Evolutionary conservation across 768 basidiomycete genomes (phyloP).

Genomic region (Boletus bicolor): DNA sequence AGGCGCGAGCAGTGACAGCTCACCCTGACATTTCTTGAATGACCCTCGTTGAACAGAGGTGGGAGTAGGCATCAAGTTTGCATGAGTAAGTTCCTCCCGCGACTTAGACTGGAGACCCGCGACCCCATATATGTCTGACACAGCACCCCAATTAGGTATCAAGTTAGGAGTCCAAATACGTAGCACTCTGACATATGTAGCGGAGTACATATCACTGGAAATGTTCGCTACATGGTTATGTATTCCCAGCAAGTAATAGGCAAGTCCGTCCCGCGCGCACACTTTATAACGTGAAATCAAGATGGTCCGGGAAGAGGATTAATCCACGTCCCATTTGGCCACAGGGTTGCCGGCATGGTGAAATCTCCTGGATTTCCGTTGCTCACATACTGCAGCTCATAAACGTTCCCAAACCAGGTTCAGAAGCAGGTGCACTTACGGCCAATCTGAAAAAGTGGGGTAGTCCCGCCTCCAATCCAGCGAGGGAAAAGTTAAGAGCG

Average conservation of each 20-base stretch:
- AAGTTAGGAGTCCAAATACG: slow-evolving; percentile 6
- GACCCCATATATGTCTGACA: slow-evolving; percentile 16
- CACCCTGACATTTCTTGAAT: slow-evolving; percentile 23
- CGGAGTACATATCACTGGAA: background rate
- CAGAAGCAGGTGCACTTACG: slow-evolving; percentile 39
- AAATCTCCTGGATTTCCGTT: slow-evolving; percentile 62
- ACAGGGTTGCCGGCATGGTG: slow-evolving; percentile 72
- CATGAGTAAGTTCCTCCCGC: slow-evolving; percentile 10
- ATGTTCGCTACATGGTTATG: background rate
- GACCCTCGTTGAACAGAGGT: slow-evolving; percentile 18
- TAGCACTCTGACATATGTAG: background rate
- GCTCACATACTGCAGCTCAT: slow-evolving; percentile 43
- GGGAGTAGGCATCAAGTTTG: slow-evolving; percentile 22
- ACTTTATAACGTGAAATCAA: background rate
- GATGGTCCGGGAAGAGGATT: slow-evolving; percentile 71
- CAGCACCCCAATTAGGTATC: slow-evolving; percentile 12
- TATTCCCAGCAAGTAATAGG: background rate
- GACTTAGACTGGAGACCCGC: background rate
- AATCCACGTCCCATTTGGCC: slow-evolving; percentile 81
- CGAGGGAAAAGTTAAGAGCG: slow-evolving; percentile 69
- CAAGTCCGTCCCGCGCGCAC: background rate
- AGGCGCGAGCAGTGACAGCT: background rate
- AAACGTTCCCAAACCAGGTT: background rate
- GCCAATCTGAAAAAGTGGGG: slow-evolving; percentile 81
- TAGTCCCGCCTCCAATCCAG: slow-evolving; percentile 52